These are phyloP conservation scores for Colletotrichum kahawae DNA, from an alignment of 2,329 filamentous ascomycete species.

Conservation along the genomic window DNA sequence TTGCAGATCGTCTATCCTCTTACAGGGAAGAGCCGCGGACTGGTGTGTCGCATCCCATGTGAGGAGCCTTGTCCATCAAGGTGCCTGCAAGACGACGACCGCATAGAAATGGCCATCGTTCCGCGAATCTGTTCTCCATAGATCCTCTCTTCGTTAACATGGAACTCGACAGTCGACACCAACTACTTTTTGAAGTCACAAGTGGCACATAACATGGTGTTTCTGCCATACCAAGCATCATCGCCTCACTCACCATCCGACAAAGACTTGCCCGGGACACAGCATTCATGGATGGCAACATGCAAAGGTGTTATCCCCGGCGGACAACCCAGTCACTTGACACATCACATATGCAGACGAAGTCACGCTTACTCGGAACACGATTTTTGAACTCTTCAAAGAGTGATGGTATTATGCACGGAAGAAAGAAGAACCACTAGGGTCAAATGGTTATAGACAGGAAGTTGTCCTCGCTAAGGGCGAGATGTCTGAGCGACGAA, in stretches of 20 bases:
- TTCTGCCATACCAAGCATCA: not conserved
- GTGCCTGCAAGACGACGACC: not conserved
- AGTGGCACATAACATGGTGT: not conserved
- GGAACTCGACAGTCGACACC: not conserved
- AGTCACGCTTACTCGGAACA: not conserved
- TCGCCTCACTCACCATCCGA: not conserved
- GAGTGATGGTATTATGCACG: not conserved
- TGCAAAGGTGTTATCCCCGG: accelerated
- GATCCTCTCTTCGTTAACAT: not conserved
- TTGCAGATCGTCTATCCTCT: not conserved
- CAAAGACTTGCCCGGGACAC: not conserved
- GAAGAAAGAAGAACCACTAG: not conserved
- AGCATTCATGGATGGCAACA: not conserved
- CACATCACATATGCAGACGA: not conserved
- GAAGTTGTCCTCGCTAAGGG: not conserved
- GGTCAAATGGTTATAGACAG: conserved; percentile 9
- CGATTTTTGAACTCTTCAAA: not conserved
- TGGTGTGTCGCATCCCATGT: not conserved
- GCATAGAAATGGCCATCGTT: not conserved
- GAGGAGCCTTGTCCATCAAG: not conserved
- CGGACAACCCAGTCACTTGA: not conserved
- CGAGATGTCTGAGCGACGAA: not conserved
- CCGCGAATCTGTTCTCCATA: not conserved
- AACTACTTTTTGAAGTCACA: not conserved
- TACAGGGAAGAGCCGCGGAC: not conserved